Evolutionary conservation across 2,329 filamentous ascomycete genomes (phyloP).

Genomic region (Metarhizium album): DNA sequence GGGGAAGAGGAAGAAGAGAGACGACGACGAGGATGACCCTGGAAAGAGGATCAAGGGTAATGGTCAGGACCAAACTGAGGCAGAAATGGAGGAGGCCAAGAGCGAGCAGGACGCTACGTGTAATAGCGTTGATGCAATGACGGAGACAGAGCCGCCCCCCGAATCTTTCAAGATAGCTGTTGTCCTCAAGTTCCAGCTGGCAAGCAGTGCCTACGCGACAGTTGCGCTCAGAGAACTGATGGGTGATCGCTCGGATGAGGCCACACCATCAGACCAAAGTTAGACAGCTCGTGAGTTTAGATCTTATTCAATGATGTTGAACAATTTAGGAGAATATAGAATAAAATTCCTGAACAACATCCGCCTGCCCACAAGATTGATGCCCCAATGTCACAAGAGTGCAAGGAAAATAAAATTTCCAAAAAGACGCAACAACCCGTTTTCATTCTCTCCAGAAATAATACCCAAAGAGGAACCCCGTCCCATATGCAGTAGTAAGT

Average conservation of each 20-base stretch:
- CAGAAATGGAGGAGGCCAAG: not conserved
- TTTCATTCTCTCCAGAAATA: not conserved
- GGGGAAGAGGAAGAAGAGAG: slow-evolving; percentile 9
- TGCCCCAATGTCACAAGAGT: not conserved
- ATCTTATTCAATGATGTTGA: not conserved
- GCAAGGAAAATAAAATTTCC: not conserved
- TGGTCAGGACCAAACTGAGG: not conserved
- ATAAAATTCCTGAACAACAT: not conserved
- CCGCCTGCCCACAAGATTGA: slow-evolving; percentile 2
- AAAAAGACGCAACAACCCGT: not conserved
- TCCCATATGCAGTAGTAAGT: not conserved
- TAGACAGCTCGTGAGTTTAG: not conserved
- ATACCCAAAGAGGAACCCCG: not conserved
- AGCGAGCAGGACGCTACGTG: slow-evolving; percentile 6
- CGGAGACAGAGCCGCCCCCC: slow-evolving; percentile 12
- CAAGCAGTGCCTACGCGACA: slow-evolving; percentile 73
- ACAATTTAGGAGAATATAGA: not conserved
- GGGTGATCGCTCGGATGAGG: slow-evolving; percentile 27
- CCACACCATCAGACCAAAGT: not conserved
- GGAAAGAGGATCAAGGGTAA: slow-evolving; percentile 6
- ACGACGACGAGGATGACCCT: slow-evolving; percentile 6
- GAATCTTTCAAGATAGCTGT: slow-evolving; percentile 44
- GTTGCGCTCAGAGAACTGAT: slow-evolving; percentile 74
- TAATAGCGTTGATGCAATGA: slow-evolving; percentile 8
- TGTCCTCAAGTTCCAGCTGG: slow-evolving; percentile 64